Evolutionary conservation across 345 rosid genomes (phyloP).

Genomic region (Citrus maxima): DNA sequence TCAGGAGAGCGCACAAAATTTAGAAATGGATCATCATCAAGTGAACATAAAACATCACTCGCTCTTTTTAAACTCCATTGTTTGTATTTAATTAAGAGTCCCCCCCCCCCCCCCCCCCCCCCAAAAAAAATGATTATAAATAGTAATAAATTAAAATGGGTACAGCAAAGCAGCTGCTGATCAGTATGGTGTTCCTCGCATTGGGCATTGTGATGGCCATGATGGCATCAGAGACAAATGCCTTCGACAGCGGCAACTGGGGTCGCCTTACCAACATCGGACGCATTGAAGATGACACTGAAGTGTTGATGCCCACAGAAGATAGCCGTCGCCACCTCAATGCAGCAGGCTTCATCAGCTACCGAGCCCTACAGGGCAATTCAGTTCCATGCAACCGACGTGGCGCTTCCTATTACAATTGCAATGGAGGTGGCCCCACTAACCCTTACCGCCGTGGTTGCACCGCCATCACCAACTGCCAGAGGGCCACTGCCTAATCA

Average conservation of each 20-base stretch:
- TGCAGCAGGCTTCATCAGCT: slow-evolving; percentile 16
- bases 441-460: slow-evolving; percentile 37
- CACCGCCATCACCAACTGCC: slow-evolving; percentile 21
- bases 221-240: background rate
- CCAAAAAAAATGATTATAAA: no score
- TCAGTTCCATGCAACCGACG: slow-evolving; percentile 19
- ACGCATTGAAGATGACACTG: slow-evolving; percentile 18
- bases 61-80: no score
- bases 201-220: no score
- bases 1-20: background rate
- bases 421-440: background rate
- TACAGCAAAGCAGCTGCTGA: no score
- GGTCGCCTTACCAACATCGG: slow-evolving; percentile 8
- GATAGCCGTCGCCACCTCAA: slow-evolving; percentile 27
- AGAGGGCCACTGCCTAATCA: slow-evolving; percentile 3
- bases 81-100: no score
- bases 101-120: no score
- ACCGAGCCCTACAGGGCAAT: slow-evolving; percentile 6
- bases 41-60: background rate
- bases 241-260: background rate
- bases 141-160: no score
- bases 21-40: background rate
- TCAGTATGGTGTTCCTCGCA: no score
- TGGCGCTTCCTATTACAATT: slow-evolving; percentile 26
- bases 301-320: slow-evolving; percentile 40